A percentile compares a stretch with the other conserved stretches of the same genome.
These are phyloP conservation scores for Blastomyces parvus DNA, from an alignment of 2,329 filamentous ascomycete species.

Conservation along the genomic window DNA sequence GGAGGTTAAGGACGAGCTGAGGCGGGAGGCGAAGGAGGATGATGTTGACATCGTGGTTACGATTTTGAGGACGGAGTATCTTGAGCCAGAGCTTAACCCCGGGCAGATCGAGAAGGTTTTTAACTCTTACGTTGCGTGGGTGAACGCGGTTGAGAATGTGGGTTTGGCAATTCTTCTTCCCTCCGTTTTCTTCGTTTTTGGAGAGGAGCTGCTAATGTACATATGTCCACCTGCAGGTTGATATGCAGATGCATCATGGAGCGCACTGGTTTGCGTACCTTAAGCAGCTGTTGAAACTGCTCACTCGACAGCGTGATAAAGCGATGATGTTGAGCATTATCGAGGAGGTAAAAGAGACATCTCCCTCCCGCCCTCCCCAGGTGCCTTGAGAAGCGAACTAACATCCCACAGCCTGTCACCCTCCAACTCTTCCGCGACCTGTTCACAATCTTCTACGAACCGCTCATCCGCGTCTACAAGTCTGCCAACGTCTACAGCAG, in stretches of 20 bases:
- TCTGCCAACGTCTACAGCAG: constrained; percentile 96
- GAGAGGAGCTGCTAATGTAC: neutral
- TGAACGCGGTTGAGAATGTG: constrained; percentile 78
- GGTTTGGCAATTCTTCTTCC: constrained; percentile 7
- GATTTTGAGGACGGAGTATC: constrained; percentile 67
- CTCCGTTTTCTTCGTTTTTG: neutral
- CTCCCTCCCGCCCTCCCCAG: too few species aligned
- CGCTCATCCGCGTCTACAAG: constrained; percentile 93
- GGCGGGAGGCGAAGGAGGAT: constrained; percentile 62
- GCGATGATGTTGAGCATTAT: constrained; percentile 93
- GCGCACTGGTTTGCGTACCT: constrained; percentile 88
- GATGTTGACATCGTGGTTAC: constrained; percentile 77
- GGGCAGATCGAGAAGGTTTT: constrained; percentile 76
- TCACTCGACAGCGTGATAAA: constrained; percentile 87
- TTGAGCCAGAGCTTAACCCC: constrained; percentile 60
- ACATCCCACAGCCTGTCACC: constrained; percentile 57
- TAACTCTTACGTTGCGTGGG: constrained; percentile 95
- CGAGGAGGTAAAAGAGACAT: constrained; percentile 52
- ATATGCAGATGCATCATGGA: constrained; percentile 78
- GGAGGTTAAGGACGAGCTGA: constrained; percentile 61
- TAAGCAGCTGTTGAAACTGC: constrained; percentile 88
- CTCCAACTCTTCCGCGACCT: constrained; percentile 91
- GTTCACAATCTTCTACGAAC: constrained; percentile 98
- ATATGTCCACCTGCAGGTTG: constrained; percentile 39
- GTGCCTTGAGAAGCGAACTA: neutral